Percentiles rank a stretch among this genome's conserved stretches.
Conservation (phyloP, 495 filamentous ascomycete species). For the Annulohypoxylon maeteangense region DNA sequence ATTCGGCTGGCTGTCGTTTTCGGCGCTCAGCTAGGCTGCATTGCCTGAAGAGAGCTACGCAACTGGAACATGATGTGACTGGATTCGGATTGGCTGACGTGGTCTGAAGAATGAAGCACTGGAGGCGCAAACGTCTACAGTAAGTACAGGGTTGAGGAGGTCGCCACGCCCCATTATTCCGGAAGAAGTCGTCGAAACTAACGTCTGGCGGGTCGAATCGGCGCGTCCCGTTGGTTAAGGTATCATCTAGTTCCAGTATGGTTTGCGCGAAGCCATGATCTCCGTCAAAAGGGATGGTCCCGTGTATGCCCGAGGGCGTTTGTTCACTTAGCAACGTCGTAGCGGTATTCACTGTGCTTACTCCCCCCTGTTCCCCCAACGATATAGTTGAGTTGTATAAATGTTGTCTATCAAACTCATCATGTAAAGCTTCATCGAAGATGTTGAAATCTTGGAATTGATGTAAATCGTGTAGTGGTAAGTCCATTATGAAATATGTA, state of each 20-base stretch:
- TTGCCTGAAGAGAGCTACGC: slow-evolving; percentile 39
- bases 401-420: background rate
- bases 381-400: background rate
- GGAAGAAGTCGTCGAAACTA: slow-evolving; percentile 29
- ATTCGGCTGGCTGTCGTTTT: slow-evolving; percentile 57
- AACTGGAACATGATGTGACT: slow-evolving; percentile 37
- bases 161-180: slow-evolving; percentile 53
- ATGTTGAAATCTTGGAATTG: background rate
- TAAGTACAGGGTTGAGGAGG: slow-evolving; percentile 55
- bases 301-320: slow-evolving; percentile 7
- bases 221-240: background rate
- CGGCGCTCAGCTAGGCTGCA: slow-evolving; percentile 52
- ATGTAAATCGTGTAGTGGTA: background rate
- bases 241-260: background rate
- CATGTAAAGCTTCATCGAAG: background rate
- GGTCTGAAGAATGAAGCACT: slow-evolving; percentile 60
- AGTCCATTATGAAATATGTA: background rate
- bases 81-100: slow-evolving; percentile 58
- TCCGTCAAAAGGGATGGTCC: background rate
- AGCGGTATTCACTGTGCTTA: background rate
- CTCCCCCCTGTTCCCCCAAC: background rate
- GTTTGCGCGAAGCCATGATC: background rate
- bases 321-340: background rate
- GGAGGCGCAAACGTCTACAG: slow-evolving; percentile 56
- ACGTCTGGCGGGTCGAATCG: background rate